Conservation (phyloP, 345 rosid species). For the Sonneratia alba region DNA sequence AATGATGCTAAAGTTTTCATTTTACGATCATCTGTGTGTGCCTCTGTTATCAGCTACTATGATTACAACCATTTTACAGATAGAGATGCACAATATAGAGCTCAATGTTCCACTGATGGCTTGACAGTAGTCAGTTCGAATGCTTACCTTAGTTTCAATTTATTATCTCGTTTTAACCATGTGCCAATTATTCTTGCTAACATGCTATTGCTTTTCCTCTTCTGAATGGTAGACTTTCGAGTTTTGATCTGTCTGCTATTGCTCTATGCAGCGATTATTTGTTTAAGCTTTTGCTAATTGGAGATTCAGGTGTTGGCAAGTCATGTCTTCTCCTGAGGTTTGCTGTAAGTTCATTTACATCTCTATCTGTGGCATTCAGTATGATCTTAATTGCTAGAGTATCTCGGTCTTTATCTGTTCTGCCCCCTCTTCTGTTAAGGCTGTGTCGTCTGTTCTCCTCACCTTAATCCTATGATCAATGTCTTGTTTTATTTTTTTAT, state of each 20-base stretch:
- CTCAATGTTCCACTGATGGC: not conserved
- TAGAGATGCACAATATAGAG: not conserved
- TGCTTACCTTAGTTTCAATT: not conserved
- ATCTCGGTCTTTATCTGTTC: not conserved
- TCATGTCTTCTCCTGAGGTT: slow-evolving; percentile 44
- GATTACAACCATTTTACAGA: not conserved
- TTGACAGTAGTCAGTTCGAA: not conserved
- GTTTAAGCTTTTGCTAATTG: slow-evolving; percentile 42
- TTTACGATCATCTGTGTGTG: not conserved
- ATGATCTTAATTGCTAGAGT: not conserved
- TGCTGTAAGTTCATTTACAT: slow-evolving; percentile 31
- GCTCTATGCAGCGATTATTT: slow-evolving; percentile 41
- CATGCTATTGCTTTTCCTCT: not conserved
- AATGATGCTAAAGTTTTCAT: not conserved
- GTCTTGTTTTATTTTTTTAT: not conserved
- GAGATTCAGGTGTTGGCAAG: slow-evolving; percentile 47
- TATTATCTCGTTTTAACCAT: not conserved
- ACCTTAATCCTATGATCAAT: not conserved
- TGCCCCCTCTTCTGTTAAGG: not conserved
- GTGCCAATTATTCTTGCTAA: not conserved
- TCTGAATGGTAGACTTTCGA: not conserved
- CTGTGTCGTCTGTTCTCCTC: not conserved
- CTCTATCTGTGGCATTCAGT: not conserved
- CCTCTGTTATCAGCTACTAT: not conserved
- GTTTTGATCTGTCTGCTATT: not conserved